Evolutionary conservation across 164 flowering plant species (phyloP).

Genomic region (grape (Vitis vinifera)): ASM3070453v1 NC_081814.1:5778001-5778500

Average conservation of each 20-base stretch:
- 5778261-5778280: conserved; percentile 97
- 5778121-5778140: conserved; percentile 86
- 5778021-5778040: background rate
- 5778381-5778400: conserved; percentile 89
- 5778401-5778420: conserved; percentile 89
- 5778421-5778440: conserved; percentile 89
- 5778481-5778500: background rate
- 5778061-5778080: conserved; percentile 69
- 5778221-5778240: conserved; percentile 99
- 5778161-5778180: background rate
- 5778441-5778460: conserved; percentile 94
- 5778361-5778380: conserved; percentile 92
- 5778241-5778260: conserved; percentile 81
- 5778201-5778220: conserved; percentile 72
- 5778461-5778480: background rate
- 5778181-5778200: background rate
- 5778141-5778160: background rate
- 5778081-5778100: conserved; percentile 87
- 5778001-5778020: background rate
- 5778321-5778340: background rate
- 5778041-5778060: background rate
- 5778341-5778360: conserved; percentile 20
- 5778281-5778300: conserved; percentile 38
- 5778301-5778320: background rate
- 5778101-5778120: conserved; percentile 93